Conservation (phyloP, 108 stramenopile species). For the Hondaea fermentalgiana region DNA sequence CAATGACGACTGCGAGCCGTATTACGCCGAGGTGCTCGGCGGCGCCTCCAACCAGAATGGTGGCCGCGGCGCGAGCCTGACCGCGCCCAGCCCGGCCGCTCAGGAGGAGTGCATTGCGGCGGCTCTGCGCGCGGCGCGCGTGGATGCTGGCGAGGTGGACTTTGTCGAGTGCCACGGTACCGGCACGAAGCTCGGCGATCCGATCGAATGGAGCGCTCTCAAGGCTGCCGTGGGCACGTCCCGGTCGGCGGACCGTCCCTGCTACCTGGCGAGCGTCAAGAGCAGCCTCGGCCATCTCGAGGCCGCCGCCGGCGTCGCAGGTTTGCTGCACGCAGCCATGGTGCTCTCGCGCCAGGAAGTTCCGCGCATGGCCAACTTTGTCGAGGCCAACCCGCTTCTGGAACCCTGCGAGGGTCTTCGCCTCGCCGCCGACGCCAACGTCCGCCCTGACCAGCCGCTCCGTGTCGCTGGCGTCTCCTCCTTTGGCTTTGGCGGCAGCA, state of each 20-base stretch:
- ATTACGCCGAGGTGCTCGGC: background rate
- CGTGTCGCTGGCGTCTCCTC: background rate
- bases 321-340: slow-evolving; percentile 9
- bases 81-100: slow-evolving; percentile 19
- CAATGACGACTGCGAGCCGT: background rate
- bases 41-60: slow-evolving; percentile 21
- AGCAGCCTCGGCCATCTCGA: slow-evolving; percentile 21
- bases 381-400: background rate
- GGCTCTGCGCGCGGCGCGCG: background rate
- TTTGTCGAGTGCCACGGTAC: slow-evolving; percentile 31
- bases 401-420: background rate
- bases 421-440: background rate
- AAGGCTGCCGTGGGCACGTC: background rate
- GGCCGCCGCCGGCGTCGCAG: slow-evolving; percentile 22
- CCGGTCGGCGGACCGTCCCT: background rate
- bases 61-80: slow-evolving; percentile 17
- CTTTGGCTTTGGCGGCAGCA: slow-evolving; percentile 18
- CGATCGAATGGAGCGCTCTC: slow-evolving; percentile 24
- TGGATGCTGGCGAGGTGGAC: background rate
- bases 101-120: slow-evolving; percentile 9
- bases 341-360: background rate
- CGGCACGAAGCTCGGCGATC: slow-evolving; percentile 29
- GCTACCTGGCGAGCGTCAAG: slow-evolving; percentile 18
- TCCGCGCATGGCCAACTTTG: slow-evolving; percentile 13
- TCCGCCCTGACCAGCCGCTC: background rate